A percentile compares a stretch with the other conserved stretches of the same genome.
Evolutionary conservation across 345 rosid genomes (phyloP).

Genomic region (Eucalyptus victrix): DNA sequence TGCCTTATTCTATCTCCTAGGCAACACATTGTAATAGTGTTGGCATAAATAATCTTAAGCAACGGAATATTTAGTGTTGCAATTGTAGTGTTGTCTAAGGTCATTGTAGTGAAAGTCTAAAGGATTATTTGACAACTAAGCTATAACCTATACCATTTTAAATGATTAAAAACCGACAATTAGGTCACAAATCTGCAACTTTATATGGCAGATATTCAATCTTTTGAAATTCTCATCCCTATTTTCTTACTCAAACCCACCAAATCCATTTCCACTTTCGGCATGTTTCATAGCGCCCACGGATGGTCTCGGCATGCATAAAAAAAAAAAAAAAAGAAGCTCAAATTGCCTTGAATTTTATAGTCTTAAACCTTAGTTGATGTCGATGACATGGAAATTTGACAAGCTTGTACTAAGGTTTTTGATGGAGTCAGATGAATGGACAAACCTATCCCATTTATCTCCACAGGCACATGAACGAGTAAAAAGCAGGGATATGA

Average conservation of each 20-base stretch:
- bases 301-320: neutral
- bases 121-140: neutral
- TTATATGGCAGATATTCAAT: neutral
- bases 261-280: neutral
- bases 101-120: neutral
- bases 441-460: neutral
- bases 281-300: neutral
- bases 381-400: neutral
- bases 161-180: neutral
- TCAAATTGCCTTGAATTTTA: neutral
- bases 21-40: neutral
- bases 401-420: neutral
- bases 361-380: neutral
- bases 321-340: too few relatives aligned
- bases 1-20: neutral
- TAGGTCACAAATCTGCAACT: neutral
- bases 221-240: neutral
- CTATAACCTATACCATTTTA: neutral
- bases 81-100: neutral
- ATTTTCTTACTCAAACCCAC: neutral
- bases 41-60: neutral
- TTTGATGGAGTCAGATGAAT: neutral
- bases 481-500: neutral
- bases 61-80: neutral
- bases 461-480: neutral